Conservation (phyloP, 768 basidiomycete species). For the Kwoniella newhampshirensis region DNA sequence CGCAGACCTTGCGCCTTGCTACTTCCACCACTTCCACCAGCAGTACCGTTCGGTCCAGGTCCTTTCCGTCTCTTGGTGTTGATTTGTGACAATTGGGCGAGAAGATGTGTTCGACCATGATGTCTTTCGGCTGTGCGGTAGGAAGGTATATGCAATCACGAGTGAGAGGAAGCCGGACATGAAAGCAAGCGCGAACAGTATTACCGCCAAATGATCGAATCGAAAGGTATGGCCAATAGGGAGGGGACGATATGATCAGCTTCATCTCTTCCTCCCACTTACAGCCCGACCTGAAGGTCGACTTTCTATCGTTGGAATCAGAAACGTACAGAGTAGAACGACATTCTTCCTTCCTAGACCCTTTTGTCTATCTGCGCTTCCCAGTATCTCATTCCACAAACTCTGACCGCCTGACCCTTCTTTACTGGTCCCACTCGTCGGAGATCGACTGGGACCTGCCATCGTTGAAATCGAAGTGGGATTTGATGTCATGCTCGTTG, state of each 20-base stretch:
- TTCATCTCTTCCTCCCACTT: too few species aligned
- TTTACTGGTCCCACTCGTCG: not conserved
- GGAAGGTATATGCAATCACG: too few species aligned
- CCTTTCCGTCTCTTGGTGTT: not conserved
- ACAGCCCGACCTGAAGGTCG: too few species aligned
- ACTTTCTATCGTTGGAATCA: too few species aligned
- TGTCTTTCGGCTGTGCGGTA: conserved; percentile 32
- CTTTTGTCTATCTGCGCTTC: conserved; percentile 73
- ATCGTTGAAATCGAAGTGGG: conserved; percentile 3
- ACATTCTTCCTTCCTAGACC: conserved; percentile 79
- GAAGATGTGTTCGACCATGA: conserved; percentile 30
- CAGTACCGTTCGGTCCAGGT: conserved; percentile 14
- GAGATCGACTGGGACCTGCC: conserved; percentile 14
- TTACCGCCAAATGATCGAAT: too few species aligned
- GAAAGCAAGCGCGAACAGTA: too few species aligned
- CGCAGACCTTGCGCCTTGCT: conserved; percentile 33
- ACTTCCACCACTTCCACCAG: conserved; percentile 64
- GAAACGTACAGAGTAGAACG: conserved; percentile 67
- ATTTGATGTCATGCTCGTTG: too few species aligned
- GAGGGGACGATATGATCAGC: too few species aligned
- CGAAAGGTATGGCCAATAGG: too few species aligned
- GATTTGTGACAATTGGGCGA: conserved; percentile 21
- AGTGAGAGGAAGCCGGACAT: too few species aligned
- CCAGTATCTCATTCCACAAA: conserved; percentile 88
- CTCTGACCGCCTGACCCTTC: conserved; percentile 54